Evolutionary conservation across 768 basidiomycete species (phyloP).

Genomic region (Royoungia palumana): DNA sequence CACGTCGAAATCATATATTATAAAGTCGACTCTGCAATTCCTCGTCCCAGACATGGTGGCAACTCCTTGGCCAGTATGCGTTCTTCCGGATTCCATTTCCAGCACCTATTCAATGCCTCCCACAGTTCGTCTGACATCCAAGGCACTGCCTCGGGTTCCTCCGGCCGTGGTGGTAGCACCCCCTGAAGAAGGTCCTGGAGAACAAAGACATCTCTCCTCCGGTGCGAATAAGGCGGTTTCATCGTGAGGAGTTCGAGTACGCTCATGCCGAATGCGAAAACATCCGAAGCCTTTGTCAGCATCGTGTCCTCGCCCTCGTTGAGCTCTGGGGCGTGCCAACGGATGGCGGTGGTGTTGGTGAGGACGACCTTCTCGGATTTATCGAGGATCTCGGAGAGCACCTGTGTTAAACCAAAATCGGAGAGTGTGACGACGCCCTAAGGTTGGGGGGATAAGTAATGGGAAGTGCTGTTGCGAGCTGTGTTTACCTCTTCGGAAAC

Average conservation of each 20-base stretch:
- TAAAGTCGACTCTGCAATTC: background rate
- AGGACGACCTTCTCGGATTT: constrained; percentile 44
- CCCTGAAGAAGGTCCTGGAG: constrained; percentile 41
- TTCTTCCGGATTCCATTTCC: constrained; percentile 36
- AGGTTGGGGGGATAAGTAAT: background rate
- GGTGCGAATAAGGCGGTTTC: constrained; percentile 46
- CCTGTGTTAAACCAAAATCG: constrained; percentile 63
- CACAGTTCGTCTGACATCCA: constrained; percentile 50
- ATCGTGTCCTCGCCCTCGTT: constrained; percentile 40
- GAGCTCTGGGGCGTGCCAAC: constrained; percentile 64
- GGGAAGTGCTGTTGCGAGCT: background rate
- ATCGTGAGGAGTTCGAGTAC: constrained; percentile 57
- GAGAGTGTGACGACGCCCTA: constrained; percentile 56
- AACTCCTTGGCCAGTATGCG: constrained; percentile 44
- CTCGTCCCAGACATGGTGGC: constrained; percentile 9
- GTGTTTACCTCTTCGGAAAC: constrained; percentile 45
- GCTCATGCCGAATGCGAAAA: constrained; percentile 60
- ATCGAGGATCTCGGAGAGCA: constrained; percentile 57
- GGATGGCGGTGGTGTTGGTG: constrained; percentile 43
- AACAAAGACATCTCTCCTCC: constrained; percentile 49
- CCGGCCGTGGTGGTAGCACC: constrained; percentile 44
- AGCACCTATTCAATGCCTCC: constrained; percentile 45
- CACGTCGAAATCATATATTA: background rate
- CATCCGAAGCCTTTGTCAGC: constrained; percentile 48
- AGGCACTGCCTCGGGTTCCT: constrained; percentile 25